Conservation (phyloP, 495 filamentous ascomycete species). For the Penicillium longicatenatum region DNA sequence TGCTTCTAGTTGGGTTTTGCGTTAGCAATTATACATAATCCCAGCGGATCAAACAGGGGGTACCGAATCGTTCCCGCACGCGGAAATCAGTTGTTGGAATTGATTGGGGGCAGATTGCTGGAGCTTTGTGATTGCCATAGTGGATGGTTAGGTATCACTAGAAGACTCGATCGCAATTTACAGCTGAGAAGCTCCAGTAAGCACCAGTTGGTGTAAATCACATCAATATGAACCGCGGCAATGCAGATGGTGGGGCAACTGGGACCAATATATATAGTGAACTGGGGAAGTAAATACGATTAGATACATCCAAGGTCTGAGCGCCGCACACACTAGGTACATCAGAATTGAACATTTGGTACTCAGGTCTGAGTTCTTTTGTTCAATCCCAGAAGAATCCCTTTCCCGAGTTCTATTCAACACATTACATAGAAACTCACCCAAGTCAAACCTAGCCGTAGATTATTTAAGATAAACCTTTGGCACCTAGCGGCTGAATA, state of each 20-base stretch:
- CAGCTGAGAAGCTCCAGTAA: not conserved
- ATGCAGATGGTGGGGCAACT: not conserved
- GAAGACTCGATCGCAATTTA: not conserved
- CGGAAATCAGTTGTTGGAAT: conserved; percentile 72
- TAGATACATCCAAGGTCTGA: not conserved
- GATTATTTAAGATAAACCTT: too few relatives aligned
- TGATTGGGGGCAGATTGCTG: conserved; percentile 55
- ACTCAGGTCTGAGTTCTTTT: too few relatives aligned
- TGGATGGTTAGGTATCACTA: not conserved
- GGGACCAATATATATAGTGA: not conserved
- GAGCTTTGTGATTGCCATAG: conserved; percentile 26
- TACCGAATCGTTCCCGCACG: conserved; percentile 62
- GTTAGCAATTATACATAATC: not conserved
- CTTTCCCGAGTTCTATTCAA: too few relatives aligned
- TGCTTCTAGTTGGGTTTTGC: conserved; percentile 46
- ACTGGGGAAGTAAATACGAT: not conserved
- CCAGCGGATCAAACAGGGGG: conserved; percentile 3
- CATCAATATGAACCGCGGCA: not conserved
- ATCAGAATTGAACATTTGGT: not conserved
- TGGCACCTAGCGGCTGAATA: too few relatives aligned
- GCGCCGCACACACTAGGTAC: not conserved
- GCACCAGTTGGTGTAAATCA: not conserved
- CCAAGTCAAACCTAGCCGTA: too few relatives aligned
- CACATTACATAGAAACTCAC: too few relatives aligned
- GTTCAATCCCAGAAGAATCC: too few relatives aligned